A percentile compares a stretch with the other conserved stretches of the same genome.
phyloP scores from a whole-genome alignment of 1,284 basidiomycete species.

The Ustilago nuda region DNA sequence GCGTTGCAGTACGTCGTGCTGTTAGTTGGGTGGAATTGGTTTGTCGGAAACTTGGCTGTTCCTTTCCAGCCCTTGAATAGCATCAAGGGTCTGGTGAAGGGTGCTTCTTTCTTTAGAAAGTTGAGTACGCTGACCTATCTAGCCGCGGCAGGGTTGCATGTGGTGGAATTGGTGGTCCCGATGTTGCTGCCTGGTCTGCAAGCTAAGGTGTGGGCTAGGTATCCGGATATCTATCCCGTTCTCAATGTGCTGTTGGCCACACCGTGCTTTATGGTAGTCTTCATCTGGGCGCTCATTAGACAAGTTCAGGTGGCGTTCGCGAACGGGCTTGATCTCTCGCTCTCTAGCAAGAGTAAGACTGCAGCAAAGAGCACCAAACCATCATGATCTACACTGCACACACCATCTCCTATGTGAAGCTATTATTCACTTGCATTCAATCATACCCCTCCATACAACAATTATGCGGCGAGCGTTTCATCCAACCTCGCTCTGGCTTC shows the following conservation, averaged over 20 bases:
- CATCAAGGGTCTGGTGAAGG: constrained; percentile 9
- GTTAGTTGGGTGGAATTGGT: constrained; percentile 81
- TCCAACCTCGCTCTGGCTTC: constrained; percentile 15
- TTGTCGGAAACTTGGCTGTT: constrained; percentile 74
- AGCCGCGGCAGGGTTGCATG: constrained; percentile 75
- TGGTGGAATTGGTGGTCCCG: constrained; percentile 75
- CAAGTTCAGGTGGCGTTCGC: constrained; percentile 66
- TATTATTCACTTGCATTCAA: not conserved
- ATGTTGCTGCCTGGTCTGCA: constrained; percentile 17
- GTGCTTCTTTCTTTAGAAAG: constrained; percentile 16
- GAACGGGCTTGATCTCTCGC: constrained; percentile 46
- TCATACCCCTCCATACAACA: not conserved
- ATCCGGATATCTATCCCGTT: constrained; percentile 87
- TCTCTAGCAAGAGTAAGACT: constrained; percentile 1
- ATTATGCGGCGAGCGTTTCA: constrained; percentile 1
- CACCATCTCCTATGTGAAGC: not conserved
- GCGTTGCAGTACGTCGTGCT: constrained; percentile 78
- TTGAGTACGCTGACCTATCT: constrained; percentile 69
- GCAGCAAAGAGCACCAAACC: not conserved
- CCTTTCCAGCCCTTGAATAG: constrained; percentile 26
- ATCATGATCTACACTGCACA: not conserved
- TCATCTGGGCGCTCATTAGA: constrained; percentile 69
- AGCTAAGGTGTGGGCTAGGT: constrained; percentile 75
- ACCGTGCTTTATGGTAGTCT: constrained; percentile 78
- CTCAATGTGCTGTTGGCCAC: constrained; percentile 86